A percentile compares a stretch with the other conserved stretches of the same genome.
Conservation (phyloP, 176 grass and related monocot species). For the Carex myosuroides region DNA sequence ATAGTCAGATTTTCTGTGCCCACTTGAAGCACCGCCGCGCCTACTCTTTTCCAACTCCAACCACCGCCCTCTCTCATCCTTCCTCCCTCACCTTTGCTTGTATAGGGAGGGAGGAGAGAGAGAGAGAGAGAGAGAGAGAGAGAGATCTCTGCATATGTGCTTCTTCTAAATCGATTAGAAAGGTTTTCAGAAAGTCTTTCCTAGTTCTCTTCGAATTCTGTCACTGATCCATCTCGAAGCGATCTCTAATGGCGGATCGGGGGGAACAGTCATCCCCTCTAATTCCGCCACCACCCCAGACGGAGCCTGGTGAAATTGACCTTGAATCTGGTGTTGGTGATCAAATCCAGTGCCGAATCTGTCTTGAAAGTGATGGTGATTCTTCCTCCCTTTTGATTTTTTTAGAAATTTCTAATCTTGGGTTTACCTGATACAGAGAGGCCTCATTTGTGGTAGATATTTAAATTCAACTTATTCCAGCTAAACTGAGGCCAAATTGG, state of each 20-base stretch:
- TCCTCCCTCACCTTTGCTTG: slow-evolving; percentile 1
- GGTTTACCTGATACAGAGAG: neutral
- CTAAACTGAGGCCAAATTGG: neutral
- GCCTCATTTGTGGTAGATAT: neutral
- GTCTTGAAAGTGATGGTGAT: slow-evolving; percentile 86
- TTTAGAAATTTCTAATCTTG: neutral
- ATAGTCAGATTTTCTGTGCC: neutral
- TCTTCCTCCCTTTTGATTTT: neutral
- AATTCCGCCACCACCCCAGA: slow-evolving; percentile 40
- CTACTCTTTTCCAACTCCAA: neutral
- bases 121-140: neutral
- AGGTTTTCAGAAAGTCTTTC: neutral
- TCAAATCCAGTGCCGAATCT: slow-evolving; percentile 98
- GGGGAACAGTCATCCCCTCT: slow-evolving; percentile 47
- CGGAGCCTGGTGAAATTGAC: slow-evolving; percentile 59
- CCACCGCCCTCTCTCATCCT: neutral
- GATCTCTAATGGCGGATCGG: slow-evolving; percentile 48
- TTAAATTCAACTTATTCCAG: neutral
- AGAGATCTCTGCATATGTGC: neutral
- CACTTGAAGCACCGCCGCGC: neutral
- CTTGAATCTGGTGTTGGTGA: slow-evolving; percentile 71
- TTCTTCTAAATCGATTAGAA: neutral
- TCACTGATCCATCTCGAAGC: slow-evolving; percentile 19
- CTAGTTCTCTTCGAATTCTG: neutral
- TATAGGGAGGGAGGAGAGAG: neutral